phyloP scores from a whole-genome alignment of 352 stramenopile genomes.

The Phytophthora ohioensis region DNA sequence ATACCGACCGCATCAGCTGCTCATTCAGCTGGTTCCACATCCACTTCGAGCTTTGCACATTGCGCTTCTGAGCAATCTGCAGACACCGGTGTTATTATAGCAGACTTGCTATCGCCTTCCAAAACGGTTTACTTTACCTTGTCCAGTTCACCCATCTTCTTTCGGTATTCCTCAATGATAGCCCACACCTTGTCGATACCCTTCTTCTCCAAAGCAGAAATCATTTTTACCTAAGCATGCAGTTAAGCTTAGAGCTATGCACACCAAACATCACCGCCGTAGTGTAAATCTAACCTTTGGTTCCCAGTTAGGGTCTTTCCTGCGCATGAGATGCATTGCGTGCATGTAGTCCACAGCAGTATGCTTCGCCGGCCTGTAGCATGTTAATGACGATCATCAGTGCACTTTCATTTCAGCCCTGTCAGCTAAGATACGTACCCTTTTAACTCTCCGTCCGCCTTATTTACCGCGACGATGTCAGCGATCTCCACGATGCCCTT shows the following conservation, averaged over 20 bases:
- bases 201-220: slow-evolving; percentile 72
- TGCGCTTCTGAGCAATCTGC: slow-evolving; percentile 74
- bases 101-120: neutral
- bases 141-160: slow-evolving; percentile 59
- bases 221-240: slow-evolving; percentile 66
- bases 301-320: slow-evolving; percentile 86
- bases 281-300: slow-evolving; percentile 49
- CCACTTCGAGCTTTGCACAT: slow-evolving; percentile 79
- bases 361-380: slow-evolving; percentile 68
- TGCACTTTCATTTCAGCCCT: neutral
- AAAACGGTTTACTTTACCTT: slow-evolving; percentile 46
- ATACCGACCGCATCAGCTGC: slow-evolving; percentile 76
- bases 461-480: slow-evolving; percentile 98
- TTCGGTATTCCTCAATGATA: slow-evolving; percentile 67
- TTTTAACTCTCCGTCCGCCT: slow-evolving; percentile 94
- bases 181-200: slow-evolving; percentile 80
- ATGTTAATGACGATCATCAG: slow-evolving; percentile 1
- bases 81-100: neutral
- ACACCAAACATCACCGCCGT: neutral
- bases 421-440: slow-evolving; percentile 33
- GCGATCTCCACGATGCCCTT: slow-evolving; percentile 99
- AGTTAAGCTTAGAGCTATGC: slow-evolving; percentile 1
- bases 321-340: slow-evolving; percentile 82
- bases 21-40: slow-evolving; percentile 86
- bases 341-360: slow-evolving; percentile 84